Conservation (phyloP, 257 asterid species). For the Schizonepeta tenuifolia region DNA sequence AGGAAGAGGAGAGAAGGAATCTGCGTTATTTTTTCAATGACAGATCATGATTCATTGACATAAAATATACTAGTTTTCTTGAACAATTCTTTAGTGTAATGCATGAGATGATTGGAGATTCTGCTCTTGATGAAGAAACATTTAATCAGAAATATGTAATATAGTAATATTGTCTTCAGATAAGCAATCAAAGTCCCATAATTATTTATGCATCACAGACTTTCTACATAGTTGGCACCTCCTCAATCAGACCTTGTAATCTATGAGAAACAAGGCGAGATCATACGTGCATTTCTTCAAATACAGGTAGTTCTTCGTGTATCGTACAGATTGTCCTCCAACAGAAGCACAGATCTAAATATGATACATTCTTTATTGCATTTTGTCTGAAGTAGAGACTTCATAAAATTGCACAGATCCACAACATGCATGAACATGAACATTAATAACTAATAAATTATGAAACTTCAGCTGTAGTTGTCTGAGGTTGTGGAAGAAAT, state of each 20-base stretch:
- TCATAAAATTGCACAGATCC: neutral
- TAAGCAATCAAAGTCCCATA: neutral
- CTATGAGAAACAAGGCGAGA: constrained; percentile 6
- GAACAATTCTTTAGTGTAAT: neutral
- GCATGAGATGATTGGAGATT: no score
- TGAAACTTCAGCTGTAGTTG: no score
- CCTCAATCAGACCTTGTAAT: neutral
- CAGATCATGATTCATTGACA: neutral
- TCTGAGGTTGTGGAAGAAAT: no score
- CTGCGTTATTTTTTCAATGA: neutral
- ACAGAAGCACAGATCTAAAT: neutral
- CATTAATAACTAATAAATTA: no score
- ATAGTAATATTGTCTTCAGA: neutral
- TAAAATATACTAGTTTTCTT: neutral
- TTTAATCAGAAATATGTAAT: no score
- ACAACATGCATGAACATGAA: neutral
- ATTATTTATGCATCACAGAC: neutral
- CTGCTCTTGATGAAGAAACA: no score
- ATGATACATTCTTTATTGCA: neutral
- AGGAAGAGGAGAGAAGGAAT: constrained; percentile 7
- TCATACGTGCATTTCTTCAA: neutral
- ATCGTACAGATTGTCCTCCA: neutral
- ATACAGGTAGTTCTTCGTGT: neutral
- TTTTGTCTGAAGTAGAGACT: neutral
- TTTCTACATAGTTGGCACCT: neutral